phyloP scores from a whole-genome alignment of 2,329 filamentous ascomycete genomes.

The Colletotrichum shisoi region DNA sequence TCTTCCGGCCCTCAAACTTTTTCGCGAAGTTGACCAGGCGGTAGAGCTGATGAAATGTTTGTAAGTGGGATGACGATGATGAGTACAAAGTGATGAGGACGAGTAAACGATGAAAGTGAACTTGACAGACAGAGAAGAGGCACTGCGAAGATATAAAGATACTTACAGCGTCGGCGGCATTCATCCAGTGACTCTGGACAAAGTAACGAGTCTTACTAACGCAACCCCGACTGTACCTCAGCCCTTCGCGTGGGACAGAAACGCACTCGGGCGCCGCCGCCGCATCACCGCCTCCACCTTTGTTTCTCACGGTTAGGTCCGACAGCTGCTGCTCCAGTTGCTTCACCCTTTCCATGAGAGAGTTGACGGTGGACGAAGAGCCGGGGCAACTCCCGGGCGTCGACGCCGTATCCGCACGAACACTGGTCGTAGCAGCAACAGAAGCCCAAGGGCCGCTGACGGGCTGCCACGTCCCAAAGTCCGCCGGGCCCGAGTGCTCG shows the following conservation, averaged over 20 bases:
- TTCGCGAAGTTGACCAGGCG: constrained; percentile 41
- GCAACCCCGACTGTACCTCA: constrained; percentile 43
- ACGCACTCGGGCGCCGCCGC: background rate
- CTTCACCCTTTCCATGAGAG: constrained; percentile 51
- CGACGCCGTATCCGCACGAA: constrained; percentile 30
- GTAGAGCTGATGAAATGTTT: constrained; percentile 41
- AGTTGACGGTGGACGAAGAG: constrained; percentile 43
- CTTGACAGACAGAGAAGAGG: background rate
- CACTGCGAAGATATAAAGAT: constrained; percentile 3
- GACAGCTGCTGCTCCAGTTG: constrained; percentile 56
- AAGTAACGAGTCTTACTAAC: constrained; percentile 57
- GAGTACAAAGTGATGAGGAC: background rate
- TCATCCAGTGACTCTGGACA: constrained; percentile 62
- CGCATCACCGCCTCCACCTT: background rate
- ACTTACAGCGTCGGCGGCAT: constrained; percentile 53
- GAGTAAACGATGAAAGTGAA: background rate
- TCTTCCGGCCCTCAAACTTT: constrained; percentile 42
- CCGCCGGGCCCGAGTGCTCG: constrained; percentile 7
- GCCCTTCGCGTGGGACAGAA: constrained; percentile 5
- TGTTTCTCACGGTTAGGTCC: constrained; percentile 11
- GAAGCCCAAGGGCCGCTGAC: background rate
- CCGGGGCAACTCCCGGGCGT: constrained; percentile 38
- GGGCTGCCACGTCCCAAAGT: constrained; percentile 25
- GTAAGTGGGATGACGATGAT: background rate
- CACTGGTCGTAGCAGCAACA: background rate